Base-by-base conservation (phyloP, 768 basidiomycete genomes). In the Phylloporus scabripes region DNA sequence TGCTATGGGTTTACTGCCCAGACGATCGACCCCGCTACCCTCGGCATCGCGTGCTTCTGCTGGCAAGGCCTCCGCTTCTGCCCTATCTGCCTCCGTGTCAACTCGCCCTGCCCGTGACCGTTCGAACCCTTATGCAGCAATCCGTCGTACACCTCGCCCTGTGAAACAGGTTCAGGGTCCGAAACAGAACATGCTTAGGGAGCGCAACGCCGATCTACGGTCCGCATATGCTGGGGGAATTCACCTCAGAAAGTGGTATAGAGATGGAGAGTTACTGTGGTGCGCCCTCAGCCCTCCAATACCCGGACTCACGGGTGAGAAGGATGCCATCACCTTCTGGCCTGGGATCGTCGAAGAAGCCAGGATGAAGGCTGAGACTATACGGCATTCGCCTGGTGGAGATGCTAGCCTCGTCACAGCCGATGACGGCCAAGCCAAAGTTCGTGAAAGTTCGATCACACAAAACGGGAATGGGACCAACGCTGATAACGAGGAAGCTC, bases 211-310 rank as follows among this genome's bases (percentile, higher is more conserved):
- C 18, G 85, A 91, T 60, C 67, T 90, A 18, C 72, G 83, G 11
- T 82, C 81, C 0, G 70, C 82, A 3, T 74, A 76, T 46, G 64
- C 73, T 8, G 69, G 67, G 10, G 74, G 71, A 7, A 68, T 74
- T 57, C 67, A 73, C 42, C 60, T 81, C 21, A 74, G 74, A 45
- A 72, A 84, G 46, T 82, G 77, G 78, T 84, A 78, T 59, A 76
- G 89, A 51, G 74, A 78, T 12, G 80, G 79, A 29, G 89, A 90
- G 65, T 61, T 88, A 31, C 69, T 90, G 9, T 89, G 87, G 85
- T 84, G 81, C 47, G 73, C 74, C 9, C 67, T 90, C 28, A 64
- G 71, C 33, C 62, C 70, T 8, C 72, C 81, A 0, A 82, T 88
- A 33, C 54, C 61, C 3, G 73, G 74, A 1, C 60, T 69, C 1